Base-by-base conservation (phyloP, 768 basidiomycete genomes). In the Lentinus tigrinus region DNA sequence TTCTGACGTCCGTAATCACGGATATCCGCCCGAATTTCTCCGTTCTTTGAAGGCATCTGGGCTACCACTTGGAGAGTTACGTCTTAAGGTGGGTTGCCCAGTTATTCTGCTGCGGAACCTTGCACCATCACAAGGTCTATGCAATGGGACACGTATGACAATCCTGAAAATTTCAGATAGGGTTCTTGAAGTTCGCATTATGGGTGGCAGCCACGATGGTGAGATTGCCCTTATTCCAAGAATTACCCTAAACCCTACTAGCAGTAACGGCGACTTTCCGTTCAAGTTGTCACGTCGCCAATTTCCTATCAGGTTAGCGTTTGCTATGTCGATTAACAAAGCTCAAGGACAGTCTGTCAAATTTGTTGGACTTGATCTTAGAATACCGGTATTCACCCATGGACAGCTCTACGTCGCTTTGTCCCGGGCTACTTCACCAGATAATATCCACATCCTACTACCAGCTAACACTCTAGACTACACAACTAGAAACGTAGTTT, bases 41-140 rank as follows among this genome's bases (percentile, higher is more conserved):
- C 54, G 68, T 28, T 64, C 69, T 36, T 71, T 83, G n/a, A 69
- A 71, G 28, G 60, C 69, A 3, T 67, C 73, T 42, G 73, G 75
- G 8, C 66, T 82, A 40, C 81, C 81, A 1, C 69, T 27, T 71
- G 55, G 40, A 4, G 14, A 60, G 14, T 47, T 64, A 19, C 49
- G 11, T 6, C 28, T 62, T 2, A 66, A 66, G 46, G 17, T 27
- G 4, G 65, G 56, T 5, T 63, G 74, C 51, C 64, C 76, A 4
- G 44, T 82, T 0, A 81, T 82, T 57, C 60, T 82, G 0, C 64
- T 83, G 0, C 50, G 76, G 0, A 82, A 84, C 61, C 63, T 83
- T 17, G 63, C 69, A 47, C 73, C 77, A 7, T 11, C 52, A 0
- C 40, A 66, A 57, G 72, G 74, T 3, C 58, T 73, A 6, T 74